Evolutionary conservation across 805 yeast species (phyloP), one percentile per base, ranked within the genome.

Genomic region (Zygotorulaspora sp.): DNA sequence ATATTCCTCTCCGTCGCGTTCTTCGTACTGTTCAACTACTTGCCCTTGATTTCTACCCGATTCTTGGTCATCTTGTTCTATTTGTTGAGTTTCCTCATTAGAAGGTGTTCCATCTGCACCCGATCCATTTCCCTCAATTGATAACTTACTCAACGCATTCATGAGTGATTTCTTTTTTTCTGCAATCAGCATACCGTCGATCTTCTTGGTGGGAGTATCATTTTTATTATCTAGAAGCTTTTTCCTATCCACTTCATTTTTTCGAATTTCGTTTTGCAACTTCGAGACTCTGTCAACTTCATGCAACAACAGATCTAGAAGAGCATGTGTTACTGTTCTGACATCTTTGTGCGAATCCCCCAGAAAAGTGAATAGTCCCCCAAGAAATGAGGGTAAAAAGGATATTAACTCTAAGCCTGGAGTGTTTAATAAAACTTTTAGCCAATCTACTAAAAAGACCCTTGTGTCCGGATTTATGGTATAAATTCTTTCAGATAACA

Each of bases 391-490:
- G 1, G 98, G 96, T 32, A 92, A 67, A 56, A 83, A 92, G 0
- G 94, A 75, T 13, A 92, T 78, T 41, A 92, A 67, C 51, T 90
- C 96, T 37, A 90, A 68, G 36, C 90, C 94, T 0, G 98, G 97
- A 6, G 89, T 86, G 8, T 92, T 87, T 61, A 90, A 92, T 33
- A 92, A 68, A n/a, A 92, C 74, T 47, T 87, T 83, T 32, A 92
- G 72, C 98, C 98, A 92, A 35, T 94, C 85, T 9, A 92, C 90
- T 40, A 92, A 66, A 53, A 92, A 92, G 66, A 87, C 82, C 48
- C 96, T 73, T 0, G 97, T 88, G 54, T 83, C 85, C 1, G 97
- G 96, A 52, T 92, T 94, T 21, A 86, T 82, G 1, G 92, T 89
- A 54, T 86, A 86, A 64, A 92, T 86, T 47, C 97, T 70, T 58